A percentile compares a stretch with the other conserved stretches of the same genome.
These are phyloP conservation scores for Fusarium beomiforme DNA, from an alignment of 2,329 filamentous ascomycete species.

Conservation along the genomic window DNA sequence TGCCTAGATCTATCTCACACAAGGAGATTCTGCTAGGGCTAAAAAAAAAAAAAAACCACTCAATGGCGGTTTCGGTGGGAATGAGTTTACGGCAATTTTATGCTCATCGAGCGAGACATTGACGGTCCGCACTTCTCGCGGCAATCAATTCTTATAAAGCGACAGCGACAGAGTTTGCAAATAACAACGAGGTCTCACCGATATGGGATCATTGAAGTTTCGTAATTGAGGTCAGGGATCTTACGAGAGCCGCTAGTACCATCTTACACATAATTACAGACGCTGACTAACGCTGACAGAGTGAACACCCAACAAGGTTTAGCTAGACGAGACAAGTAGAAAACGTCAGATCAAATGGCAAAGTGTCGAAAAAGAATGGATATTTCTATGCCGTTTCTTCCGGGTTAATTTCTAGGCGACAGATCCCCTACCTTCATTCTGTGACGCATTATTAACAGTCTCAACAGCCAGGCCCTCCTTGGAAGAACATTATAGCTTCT, in stretches of 20 bases:
- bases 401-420: too few relatives aligned
- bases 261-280: conserved; percentile 30
- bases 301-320: not conserved
- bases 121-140: accelerated
- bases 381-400: not conserved
- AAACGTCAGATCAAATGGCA: too few relatives aligned
- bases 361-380: not conserved
- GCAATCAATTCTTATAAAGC: not conserved
- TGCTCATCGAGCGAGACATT: too few relatives aligned
- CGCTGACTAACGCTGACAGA: conserved; percentile 17
- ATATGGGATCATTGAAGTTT: not conserved
- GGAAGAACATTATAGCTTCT: not conserved
- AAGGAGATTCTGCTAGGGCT: too few relatives aligned
- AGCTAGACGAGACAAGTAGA: not conserved
- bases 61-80: accelerated
- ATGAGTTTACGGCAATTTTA: accelerated
- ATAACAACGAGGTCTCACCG: not conserved
- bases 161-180: not conserved
- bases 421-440: too few relatives aligned
- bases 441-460: too few relatives aligned
- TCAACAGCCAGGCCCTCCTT: too few relatives aligned
- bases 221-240: not conserved
- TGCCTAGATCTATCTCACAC: too few relatives aligned
- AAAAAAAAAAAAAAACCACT: too few relatives aligned
- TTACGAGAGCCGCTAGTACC: conserved; percentile 8